phyloP scores from a whole-genome alignment of 164 flowering plant genomes.

The Umbellularia californica region DNA sequence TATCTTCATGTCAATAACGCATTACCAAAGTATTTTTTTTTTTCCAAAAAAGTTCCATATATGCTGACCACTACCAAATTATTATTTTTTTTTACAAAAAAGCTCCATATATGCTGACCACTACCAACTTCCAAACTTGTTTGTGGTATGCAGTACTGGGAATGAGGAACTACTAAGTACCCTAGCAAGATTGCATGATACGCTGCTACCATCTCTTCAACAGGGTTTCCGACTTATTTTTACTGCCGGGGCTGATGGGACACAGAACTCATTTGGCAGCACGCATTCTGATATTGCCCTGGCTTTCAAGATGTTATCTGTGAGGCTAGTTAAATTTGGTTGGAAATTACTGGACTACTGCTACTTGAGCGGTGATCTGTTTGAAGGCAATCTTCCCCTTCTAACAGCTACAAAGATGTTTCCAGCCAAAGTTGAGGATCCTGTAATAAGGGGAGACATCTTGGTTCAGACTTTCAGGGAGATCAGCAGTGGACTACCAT shows the following conservation, averaged over 20 bases:
- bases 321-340: slow-evolving; percentile 62
- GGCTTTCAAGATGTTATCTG: slow-evolving; percentile 66
- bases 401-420: slow-evolving; percentile 67
- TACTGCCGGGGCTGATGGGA: slow-evolving; percentile 24
- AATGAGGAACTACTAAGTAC: slow-evolving; percentile 69
- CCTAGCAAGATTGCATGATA: slow-evolving; percentile 77
- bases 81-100: too few relatives aligned
- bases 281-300: slow-evolving; percentile 33
- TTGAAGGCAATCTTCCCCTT: slow-evolving; percentile 35
- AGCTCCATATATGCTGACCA: not conserved
- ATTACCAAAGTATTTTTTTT: too few relatives aligned
- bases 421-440: slow-evolving; percentile 88
- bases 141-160: slow-evolving; percentile 48
- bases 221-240: slow-evolving; percentile 47
- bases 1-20: too few relatives aligned
- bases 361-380: slow-evolving; percentile 59
- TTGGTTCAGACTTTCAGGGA: slow-evolving; percentile 71
- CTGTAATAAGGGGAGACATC: slow-evolving; percentile 80
- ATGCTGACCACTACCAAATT: not conserved
- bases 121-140: not conserved
- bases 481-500: slow-evolving; percentile 38
- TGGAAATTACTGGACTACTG: slow-evolving; percentile 77
- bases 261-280: slow-evolving; percentile 21
- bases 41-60: not conserved
- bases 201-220: slow-evolving; percentile 66